These are phyloP conservation scores for Claviceps monticola DNA, from an alignment of 2,329 filamentous ascomycete species.

Conservation along the genomic window DNA sequence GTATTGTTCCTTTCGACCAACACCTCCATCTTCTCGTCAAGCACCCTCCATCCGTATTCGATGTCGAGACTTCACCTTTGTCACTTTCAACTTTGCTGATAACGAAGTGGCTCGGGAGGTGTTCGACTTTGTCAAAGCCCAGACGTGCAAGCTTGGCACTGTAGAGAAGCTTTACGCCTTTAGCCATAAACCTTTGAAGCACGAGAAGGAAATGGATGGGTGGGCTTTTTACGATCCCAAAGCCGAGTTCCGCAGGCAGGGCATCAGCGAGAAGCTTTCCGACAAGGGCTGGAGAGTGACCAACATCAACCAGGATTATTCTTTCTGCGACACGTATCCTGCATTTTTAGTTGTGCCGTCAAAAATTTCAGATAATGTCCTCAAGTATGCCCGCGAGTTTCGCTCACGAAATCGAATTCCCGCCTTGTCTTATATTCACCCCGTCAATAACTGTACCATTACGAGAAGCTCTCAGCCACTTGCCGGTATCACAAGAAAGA, in stretches of 20 bases:
- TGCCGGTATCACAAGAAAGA: constrained; percentile 72
- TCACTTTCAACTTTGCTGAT: constrained; percentile 75
- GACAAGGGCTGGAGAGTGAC: constrained; percentile 81
- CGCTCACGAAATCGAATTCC: constrained; percentile 83
- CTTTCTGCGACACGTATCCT: constrained; percentile 87
- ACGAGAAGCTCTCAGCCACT: constrained; percentile 88
- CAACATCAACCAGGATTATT: constrained; percentile 77
- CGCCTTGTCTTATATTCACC: constrained; percentile 84
- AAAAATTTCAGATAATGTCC: constrained; percentile 87
- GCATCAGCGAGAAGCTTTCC: constrained; percentile 66
- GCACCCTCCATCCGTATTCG: constrained; percentile 74
- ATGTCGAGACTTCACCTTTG: constrained; percentile 86
- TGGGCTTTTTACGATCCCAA: constrained; percentile 78
- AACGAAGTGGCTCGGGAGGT: constrained; percentile 66
- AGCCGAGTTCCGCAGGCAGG: constrained; percentile 76
- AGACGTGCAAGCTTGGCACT: constrained; percentile 68
- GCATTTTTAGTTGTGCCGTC: constrained; percentile 71
- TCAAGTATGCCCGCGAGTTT: constrained; percentile 85
- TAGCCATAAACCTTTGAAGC: constrained; percentile 59
- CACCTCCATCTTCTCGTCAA: constrained; percentile 53
- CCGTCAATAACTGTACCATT: constrained; percentile 92
- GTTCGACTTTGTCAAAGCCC: constrained; percentile 70
- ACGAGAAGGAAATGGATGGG: constrained; percentile 62
- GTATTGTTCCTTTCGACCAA: constrained; percentile 64
- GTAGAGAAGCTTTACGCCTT: constrained; percentile 91